Conservation (phyloP, 169 alveolate genomes). For the Eimeria praecox region DNA sequence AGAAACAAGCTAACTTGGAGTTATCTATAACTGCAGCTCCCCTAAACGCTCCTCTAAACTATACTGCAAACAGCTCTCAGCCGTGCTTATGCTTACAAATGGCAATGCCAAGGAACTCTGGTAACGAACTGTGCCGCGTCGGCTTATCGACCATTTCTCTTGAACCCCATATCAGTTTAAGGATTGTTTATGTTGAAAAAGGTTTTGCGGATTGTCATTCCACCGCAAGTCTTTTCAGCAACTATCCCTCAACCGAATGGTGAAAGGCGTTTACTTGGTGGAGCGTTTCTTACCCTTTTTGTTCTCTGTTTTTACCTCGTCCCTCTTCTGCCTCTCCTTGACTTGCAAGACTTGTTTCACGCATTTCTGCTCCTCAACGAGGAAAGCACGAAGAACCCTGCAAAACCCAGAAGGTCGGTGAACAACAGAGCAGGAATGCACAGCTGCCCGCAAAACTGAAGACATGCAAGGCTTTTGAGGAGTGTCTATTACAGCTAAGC, state of each 20-base stretch:
- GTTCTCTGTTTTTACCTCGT: slow-evolving; percentile 85
- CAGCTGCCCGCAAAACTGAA: neutral
- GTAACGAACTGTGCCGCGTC: neutral
- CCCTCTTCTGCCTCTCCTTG: slow-evolving; percentile 88
- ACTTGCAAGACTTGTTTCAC: slow-evolving; percentile 91
- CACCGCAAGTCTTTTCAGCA: neutral
- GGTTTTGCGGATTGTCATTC: neutral
- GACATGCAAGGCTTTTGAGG: too few species aligned
- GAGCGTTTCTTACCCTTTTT: slow-evolving; percentile 81
- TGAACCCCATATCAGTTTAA: neutral
- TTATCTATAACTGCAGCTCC: neutral
- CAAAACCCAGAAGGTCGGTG: neutral
- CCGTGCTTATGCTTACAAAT: neutral
- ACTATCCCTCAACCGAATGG: neutral
- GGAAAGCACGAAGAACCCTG: slow-evolving; percentile 95
- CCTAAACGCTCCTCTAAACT: neutral
- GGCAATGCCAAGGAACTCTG: neutral
- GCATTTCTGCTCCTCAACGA: slow-evolving; percentile 94
- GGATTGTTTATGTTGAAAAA: neutral
- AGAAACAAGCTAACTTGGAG: neutral
- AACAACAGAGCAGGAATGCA: neutral
- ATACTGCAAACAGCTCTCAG: neutral
- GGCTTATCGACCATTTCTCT: neutral
- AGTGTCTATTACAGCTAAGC: neutral
- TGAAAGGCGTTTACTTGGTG: slow-evolving; percentile 57